Evolutionary conservation across 257 asterid species (phyloP).

Genomic region (Scutellaria minor): DNA sequence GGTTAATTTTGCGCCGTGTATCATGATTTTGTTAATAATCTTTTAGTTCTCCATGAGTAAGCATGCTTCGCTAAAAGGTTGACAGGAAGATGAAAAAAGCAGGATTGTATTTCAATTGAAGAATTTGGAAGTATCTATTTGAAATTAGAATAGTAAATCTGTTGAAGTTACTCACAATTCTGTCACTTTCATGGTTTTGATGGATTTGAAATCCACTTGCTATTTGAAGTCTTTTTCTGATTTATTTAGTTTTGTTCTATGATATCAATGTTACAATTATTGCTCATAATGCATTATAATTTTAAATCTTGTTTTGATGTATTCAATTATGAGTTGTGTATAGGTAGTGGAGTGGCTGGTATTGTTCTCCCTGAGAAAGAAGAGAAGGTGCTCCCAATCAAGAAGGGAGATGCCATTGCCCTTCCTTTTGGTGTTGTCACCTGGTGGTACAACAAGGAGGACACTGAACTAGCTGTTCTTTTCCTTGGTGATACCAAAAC

Average conservation of each 20-base stretch:
- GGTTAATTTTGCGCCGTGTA: too few relatives aligned
- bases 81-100: not conserved
- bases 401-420: constrained; percentile 85
- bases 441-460: constrained; percentile 91
- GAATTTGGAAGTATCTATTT: not conserved
- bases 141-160: not conserved
- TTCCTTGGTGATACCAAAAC: constrained; percentile 61
- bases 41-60: not conserved
- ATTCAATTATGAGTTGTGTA: not conserved
- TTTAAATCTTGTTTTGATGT: not conserved
- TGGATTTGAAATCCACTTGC: not conserved
- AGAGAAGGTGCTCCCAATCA: constrained; percentile 80
- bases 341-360: constrained; percentile 84
- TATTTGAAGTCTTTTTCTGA: not conserved
- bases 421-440: constrained; percentile 86
- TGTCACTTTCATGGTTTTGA: not conserved
- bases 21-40: not conserved
- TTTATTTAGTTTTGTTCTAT: not conserved
- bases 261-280: not conserved
- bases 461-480: constrained; percentile 50
- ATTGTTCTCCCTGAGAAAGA: constrained; percentile 84
- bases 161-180: not conserved
- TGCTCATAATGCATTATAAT: not conserved
- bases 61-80: not conserved
- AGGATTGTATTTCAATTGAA: not conserved